These are phyloP conservation scores for Pythium rhizo-oryzae DNA, from an alignment of 352 stramenopile species.

Conservation along the genomic window DNA sequence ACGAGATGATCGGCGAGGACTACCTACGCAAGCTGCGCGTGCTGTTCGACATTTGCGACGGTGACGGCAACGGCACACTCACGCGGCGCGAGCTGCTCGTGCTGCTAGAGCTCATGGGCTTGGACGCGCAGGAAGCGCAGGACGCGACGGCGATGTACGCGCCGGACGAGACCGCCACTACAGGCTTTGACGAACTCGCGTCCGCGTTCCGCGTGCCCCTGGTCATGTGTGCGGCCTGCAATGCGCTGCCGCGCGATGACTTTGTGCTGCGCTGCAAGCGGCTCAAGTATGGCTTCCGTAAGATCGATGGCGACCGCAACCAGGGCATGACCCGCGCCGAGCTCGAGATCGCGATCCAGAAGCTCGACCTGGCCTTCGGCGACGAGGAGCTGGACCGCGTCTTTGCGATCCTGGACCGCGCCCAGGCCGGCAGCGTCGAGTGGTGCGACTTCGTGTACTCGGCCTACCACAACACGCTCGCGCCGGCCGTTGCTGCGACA, in stretches of 20 bases:
- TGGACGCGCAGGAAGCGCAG: constrained; percentile 12
- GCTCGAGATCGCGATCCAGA: constrained; percentile 61
- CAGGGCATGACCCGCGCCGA: constrained; percentile 37
- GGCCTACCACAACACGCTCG: constrained; percentile 37
- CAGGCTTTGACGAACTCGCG: background rate
- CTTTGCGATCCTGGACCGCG: constrained; percentile 40
- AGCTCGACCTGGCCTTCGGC: constrained; percentile 39
- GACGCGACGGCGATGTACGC: constrained; percentile 6
- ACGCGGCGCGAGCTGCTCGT: constrained; percentile 33
- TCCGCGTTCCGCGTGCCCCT: constrained; percentile 22
- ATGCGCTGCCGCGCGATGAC: constrained; percentile 27
- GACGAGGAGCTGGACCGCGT: constrained; percentile 39
- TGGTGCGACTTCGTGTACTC: constrained; percentile 53
- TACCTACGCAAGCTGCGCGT: constrained; percentile 33
- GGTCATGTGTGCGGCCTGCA: constrained; percentile 6
- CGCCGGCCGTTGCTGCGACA: constrained; percentile 1
- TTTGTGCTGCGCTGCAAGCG: constrained; percentile 45
- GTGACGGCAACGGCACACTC: constrained; percentile 40
- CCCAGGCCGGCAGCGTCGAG: constrained; percentile 40
- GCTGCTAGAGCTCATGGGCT: constrained; percentile 33
- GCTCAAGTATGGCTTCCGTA: constrained; percentile 49
- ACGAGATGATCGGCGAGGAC: constrained; percentile 17
- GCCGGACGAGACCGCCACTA: background rate
- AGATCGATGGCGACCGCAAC: constrained; percentile 44
- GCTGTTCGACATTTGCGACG: constrained; percentile 40